A percentile compares a stretch with the other conserved stretches of the same genome.
Conservation (phyloP, 805 yeast genomes). For the Komagataella pseudopastoris region DNA sequence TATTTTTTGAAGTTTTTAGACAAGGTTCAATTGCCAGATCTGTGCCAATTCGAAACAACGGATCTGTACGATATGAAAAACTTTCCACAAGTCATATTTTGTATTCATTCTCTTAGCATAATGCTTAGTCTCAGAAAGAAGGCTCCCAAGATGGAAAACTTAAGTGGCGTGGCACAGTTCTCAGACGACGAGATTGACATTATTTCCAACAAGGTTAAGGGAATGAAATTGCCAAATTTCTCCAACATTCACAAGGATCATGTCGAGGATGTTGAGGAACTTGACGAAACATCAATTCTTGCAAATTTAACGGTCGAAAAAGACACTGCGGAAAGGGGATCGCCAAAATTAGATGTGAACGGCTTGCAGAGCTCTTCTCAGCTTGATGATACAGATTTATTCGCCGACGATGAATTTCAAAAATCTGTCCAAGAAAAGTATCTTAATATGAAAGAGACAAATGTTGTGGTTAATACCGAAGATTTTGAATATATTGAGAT, state of each 20-base stretch:
- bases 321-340: background rate
- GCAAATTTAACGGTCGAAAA: background rate
- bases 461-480: background rate
- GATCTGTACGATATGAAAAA: slow-evolving; percentile 88
- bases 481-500: slow-evolving; percentile 5
- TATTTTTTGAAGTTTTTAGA: slow-evolving; percentile 62
- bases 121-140: slow-evolving; percentile 45
- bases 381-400: background rate
- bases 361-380: background rate
- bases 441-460: slow-evolving; percentile 1
- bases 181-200: slow-evolving; percentile 52
- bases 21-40: slow-evolving; percentile 65
- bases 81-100: slow-evolving; percentile 86
- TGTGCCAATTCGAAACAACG: slow-evolving; percentile 82
- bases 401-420: slow-evolving; percentile 9
- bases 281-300: background rate
- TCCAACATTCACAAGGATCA: slow-evolving; percentile 23
- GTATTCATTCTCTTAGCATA: slow-evolving; percentile 78
- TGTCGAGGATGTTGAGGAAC: slow-evolving; percentile 11
- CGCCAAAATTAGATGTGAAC: background rate
- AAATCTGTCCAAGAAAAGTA: background rate
- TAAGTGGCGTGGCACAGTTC: slow-evolving; percentile 52
- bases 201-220: slow-evolving; percentile 58
- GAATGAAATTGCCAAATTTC: slow-evolving; percentile 69
- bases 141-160: slow-evolving; percentile 47